Base-by-base conservation (phyloP, 176 grass and related monocot species). In the Elaeis guineensis region DNA sequence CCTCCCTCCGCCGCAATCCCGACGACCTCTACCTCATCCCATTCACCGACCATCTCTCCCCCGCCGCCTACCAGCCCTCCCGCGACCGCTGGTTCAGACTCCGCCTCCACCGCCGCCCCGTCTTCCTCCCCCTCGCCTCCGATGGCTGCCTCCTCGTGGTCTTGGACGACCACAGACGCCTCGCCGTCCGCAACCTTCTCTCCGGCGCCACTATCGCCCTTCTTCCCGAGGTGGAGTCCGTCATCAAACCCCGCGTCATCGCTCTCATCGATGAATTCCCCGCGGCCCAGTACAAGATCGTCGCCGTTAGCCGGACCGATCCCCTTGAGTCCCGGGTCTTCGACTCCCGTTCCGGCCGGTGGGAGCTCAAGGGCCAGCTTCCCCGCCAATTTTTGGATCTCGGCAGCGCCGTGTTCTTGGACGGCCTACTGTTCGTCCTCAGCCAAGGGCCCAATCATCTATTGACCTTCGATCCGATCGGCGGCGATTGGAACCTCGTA, bases 341-440 rank as follows among this genome's bases (percentile, higher is more conserved):
- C 16, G 58, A 64, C 19, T 72, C 78, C 59, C 49, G 62, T 23
- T 44, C 32, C 16, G 52, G 53, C 6, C 71, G 14, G 17, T 87
- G 84, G 84, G 63, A n/a, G 6, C 39, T 60, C 44, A 29, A 52
- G 55, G 75, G 67, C 4, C 61, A 79, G 44, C 61, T 87, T 16
- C 66, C 67, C 23, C 12, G 56, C 0, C 32, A 50, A 2, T 69
- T 78, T 3, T 24, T 54, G 22, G 21, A 79, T 15, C 63, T 87
- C 2, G 71, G 79, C 11, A 82, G 79, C 19, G 62, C 63, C 5
- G 67, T 79, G 1, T 19, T 69, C 0, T 48, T 18, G 26, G 58
- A 76, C 21, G 11, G 24, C 5, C 18, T 49, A 8, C 29, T 87
- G 52, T 82, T 76, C 18, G 79, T 82, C 49, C 84, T 87, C 14